Percentiles rank a stretch among this genome's conserved stretches.
Conservation (phyloP, 2,329 filamentous ascomycete genomes). For the Sporothrix dimorphospora region DNA sequence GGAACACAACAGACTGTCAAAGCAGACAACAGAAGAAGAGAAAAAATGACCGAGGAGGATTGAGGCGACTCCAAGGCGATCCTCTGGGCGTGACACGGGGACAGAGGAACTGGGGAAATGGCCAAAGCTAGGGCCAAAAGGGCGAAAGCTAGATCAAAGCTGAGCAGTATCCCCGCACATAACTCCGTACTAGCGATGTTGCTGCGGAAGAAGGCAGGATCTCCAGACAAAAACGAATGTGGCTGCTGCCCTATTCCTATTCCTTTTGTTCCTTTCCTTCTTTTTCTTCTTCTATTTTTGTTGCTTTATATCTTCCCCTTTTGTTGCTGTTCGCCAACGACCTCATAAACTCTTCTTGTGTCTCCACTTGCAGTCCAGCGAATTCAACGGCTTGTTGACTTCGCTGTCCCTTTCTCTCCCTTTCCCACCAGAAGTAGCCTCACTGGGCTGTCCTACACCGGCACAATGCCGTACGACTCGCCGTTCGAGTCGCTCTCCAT, state of each 20-base stretch:
- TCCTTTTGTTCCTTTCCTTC: neutral
- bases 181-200: neutral
- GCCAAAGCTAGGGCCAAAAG: neutral
- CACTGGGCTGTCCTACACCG: neutral
- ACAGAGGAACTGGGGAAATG: neutral
- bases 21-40: neutral
- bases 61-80: neutral
- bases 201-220: neutral
- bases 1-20: neutral
- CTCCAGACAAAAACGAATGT: neutral
- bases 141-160: neutral
- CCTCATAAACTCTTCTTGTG: neutral
- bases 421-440: neutral
- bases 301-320: neutral
- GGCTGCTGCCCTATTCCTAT: neutral
- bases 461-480: conserved; percentile 71
- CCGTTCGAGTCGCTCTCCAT: conserved; percentile 67
- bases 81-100: neutral
- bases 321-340: neutral
- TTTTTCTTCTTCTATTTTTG: neutral
- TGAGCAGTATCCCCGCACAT: neutral
- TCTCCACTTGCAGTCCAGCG: neutral
- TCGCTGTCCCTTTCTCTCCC: neutral
- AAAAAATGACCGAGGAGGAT: neutral
- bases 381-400: neutral